These are phyloP conservation scores for Globisporangium alternatum DNA, from an alignment of 352 stramenopile genomes.

Conservation along the genomic window DNA sequence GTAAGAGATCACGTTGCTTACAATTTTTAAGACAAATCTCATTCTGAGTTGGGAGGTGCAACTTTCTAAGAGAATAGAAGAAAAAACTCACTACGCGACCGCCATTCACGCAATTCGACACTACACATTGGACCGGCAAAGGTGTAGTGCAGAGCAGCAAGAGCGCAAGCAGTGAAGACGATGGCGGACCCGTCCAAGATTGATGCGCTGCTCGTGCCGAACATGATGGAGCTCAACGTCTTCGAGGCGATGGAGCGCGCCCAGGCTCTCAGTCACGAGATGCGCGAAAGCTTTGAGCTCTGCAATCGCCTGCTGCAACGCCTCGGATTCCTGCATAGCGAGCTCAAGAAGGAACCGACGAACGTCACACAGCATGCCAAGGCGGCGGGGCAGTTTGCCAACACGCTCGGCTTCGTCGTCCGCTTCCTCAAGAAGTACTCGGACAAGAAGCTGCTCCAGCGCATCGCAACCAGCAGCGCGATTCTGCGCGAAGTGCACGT, in stretches of 20 bases:
- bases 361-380: too few species aligned
- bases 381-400: too few species aligned
- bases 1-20: too few species aligned
- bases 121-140: too few species aligned
- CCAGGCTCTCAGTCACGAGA: conserved; percentile 17
- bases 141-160: not conserved
- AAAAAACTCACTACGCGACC: too few species aligned
- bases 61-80: too few species aligned
- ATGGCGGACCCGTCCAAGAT: not conserved
- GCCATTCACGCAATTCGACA: too few species aligned
- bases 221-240: not conserved
- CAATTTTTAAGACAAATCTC: too few species aligned
- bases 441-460: not conserved
- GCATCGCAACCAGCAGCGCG: not conserved
- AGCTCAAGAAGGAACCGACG: too few species aligned
- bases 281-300: not conserved
- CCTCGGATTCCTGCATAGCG: too few species aligned
- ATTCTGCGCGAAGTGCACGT: not conserved
- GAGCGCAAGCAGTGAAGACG: not conserved
- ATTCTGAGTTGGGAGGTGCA: too few species aligned
- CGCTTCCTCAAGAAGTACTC: not conserved
- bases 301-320: too few species aligned
- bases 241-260: not conserved
- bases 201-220: not conserved
- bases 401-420: conserved; percentile 6